A percentile compares a stretch with the other conserved stretches of the same genome.
These are phyloP conservation scores for Dactylis glomerata DNA, from an alignment of 176 grass and related monocot genomes.

Conservation along the genomic window DNA sequence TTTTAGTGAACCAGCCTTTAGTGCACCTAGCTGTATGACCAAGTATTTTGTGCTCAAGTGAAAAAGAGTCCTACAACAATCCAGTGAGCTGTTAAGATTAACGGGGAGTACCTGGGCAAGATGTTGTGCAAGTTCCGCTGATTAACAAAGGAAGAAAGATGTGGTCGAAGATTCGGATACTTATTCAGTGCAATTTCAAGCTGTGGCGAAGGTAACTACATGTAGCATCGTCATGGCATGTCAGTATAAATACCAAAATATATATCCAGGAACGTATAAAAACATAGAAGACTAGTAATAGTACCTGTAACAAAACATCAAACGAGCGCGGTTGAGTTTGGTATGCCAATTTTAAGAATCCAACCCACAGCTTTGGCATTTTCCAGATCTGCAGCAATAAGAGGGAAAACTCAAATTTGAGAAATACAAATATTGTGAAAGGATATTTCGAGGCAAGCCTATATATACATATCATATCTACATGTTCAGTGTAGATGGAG, in stretches of 20 bases:
- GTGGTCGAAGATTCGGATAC: conserved; percentile 55
- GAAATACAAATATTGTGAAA: neutral
- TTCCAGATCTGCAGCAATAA: conserved; percentile 82
- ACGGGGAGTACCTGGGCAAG: conserved; percentile 56
- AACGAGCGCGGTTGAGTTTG: conserved; percentile 94
- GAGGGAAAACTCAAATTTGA: conserved; percentile 1
- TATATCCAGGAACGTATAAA: conserved; percentile 2
- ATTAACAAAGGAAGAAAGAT: conserved; percentile 75
- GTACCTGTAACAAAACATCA: conserved; percentile 85
- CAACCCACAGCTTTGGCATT: conserved; percentile 93
- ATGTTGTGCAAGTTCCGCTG: conserved; percentile 57
- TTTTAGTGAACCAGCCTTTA: conserved; percentile 7
- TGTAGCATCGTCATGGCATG: conserved; percentile 32
- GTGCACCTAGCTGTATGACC: neutral
- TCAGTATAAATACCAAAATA: conserved; percentile 23
- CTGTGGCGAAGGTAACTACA: conserved; percentile 72
- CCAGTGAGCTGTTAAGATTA: conserved; percentile 7
- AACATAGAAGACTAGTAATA: neutral
- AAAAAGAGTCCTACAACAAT: conserved; percentile 3
- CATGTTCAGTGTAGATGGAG: neutral
- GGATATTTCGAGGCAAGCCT: neutral
- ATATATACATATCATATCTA: neutral
- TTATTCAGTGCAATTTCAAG: conserved; percentile 69
- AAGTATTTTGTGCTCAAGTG: conserved; percentile 2
- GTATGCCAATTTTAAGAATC: conserved; percentile 87